Base-by-base conservation (phyloP, 1,284 basidiomycete genomes). In the Trichosporon sp. region DNA sequence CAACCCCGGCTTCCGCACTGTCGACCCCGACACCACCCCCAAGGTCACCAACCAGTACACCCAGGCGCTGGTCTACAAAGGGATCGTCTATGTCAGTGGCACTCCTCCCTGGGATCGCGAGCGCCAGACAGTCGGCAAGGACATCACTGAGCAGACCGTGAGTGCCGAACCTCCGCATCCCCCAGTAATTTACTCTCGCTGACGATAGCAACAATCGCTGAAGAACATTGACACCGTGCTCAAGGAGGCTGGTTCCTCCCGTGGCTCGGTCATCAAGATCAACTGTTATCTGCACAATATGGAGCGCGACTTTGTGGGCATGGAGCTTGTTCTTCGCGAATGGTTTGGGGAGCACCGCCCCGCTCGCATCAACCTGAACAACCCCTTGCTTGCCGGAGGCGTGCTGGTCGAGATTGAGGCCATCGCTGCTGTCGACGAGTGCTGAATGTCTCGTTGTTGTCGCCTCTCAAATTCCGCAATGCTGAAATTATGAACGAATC, bases 141-240 rank as follows among this genome's bases (percentile, higher is more conserved):
- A 19, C 21, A 54, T 54, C 49, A 54, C 49, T 8, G 49, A 54
- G 5, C 49, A 54, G 49, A 27, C 49, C 16, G 49, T 54, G 49
- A 54, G 49, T n/a, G 19, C 46, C 46, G 6, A 23, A 2, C 13
- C 23, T n/a, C n/a, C n/a, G n/a, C n/a, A n/a, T n/a, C n/a, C n/a
- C n/a, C n/a, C n/a, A n/a, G n/a, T n/a, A n/a, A n/a, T n/a, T n/a
- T n/a, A n/a, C n/a, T n/a, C n/a, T n/a, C n/a, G n/a, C n/a, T n/a
- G n/a, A n/a, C n/a, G n/a, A n/a, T n/a, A n/a, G n/a, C n/a, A 16
- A 16, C 25, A 5, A 4, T 16, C 46, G 25, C 37, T 40, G 7
- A 44, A 54, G 19, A 57, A 57, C 56, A 33, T 57, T 33, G 32
- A 36, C 13, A 57, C 36, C n/a, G 56, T 57, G 56, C 56, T 57